These are phyloP conservation scores for Didymella pinodella DNA, from an alignment of 2,329 filamentous ascomycete genomes.

Conservation along the genomic window DNA sequence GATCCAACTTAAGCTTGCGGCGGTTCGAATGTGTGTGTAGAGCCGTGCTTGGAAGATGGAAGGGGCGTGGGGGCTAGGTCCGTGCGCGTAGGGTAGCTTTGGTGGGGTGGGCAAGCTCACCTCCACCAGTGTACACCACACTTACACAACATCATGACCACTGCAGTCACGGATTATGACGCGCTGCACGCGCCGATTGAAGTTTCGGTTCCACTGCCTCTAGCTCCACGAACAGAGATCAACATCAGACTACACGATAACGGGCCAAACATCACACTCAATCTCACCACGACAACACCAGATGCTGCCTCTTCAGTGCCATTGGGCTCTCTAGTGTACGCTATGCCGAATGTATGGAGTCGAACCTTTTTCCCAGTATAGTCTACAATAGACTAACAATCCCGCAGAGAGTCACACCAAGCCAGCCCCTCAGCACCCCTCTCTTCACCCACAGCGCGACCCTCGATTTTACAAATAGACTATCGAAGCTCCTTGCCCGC, in stretches of 20 bases:
- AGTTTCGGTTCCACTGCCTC: constrained; percentile 65
- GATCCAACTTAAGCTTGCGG: not conserved
- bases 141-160: constrained; percentile 30
- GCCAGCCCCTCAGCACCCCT: constrained; percentile 76
- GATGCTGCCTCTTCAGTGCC: constrained; percentile 49
- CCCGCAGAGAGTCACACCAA: constrained; percentile 50
- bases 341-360: constrained; percentile 79
- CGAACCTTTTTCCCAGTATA: not conserved
- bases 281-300: constrained; percentile 61
- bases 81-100: constrained; percentile 4
- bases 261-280: constrained; percentile 62
- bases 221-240: constrained; percentile 63
- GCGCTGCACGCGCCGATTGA: constrained; percentile 56
- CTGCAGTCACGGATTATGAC: constrained; percentile 23
- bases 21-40: not conserved
- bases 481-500: constrained; percentile 83
- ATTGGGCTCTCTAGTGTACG: constrained; percentile 92
- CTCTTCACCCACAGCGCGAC: constrained; percentile 79
- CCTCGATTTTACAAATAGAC: constrained; percentile 83
- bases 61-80: constrained; percentile 17
- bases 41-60: not conserved
- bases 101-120: constrained; percentile 19
- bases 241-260: constrained; percentile 66
- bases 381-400: constrained; percentile 19
- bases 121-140: constrained; percentile 6